Conservation (phyloP, 2,329 filamentous ascomycete genomes). For the Teratosphaeria nubilosa region DNA sequence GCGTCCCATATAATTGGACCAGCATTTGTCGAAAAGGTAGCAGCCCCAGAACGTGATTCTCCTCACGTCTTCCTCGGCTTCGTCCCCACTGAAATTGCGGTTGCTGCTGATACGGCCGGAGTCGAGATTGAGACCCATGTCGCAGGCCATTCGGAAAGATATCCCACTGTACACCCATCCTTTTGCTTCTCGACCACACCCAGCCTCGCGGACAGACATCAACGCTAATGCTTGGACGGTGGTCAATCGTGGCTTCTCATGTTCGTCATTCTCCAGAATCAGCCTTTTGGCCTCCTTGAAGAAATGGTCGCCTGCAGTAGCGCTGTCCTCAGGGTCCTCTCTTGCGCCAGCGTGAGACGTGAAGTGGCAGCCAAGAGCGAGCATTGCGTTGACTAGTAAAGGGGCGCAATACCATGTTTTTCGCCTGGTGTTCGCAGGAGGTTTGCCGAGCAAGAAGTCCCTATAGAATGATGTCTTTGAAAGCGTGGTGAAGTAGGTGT, state of each 20-base stretch:
- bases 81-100: slow-evolving; percentile 39
- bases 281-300: slow-evolving; percentile 87
- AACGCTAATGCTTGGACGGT: slow-evolving; percentile 88
- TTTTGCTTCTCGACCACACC: slow-evolving; percentile 85
- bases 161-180: slow-evolving; percentile 98
- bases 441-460: slow-evolving; percentile 67
- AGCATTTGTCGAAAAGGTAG: slow-evolving; percentile 97
- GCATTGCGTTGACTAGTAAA: slow-evolving; percentile 84
- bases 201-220: slow-evolving; percentile 94
- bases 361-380: slow-evolving; percentile 89
- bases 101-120: slow-evolving; percentile 52
- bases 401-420: slow-evolving; percentile 74
- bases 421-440: slow-evolving; percentile 36
- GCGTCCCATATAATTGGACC: slow-evolving; percentile 92
- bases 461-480: slow-evolving; percentile 78
- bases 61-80: slow-evolving; percentile 79
- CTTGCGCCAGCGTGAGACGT: slow-evolving; percentile 66
- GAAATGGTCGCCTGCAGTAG: slow-evolving; percentile 90
- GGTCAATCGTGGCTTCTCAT: slow-evolving; percentile 76
- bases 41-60: slow-evolving; percentile 96
- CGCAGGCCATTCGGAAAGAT: slow-evolving; percentile 95
- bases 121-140: slow-evolving; percentile 84
- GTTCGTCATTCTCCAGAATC: slow-evolving; percentile 84
- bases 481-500: slow-evolving; percentile 86
- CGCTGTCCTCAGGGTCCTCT: slow-evolving; percentile 59